Conservation (phyloP, 2,329 filamentous ascomycete genomes). For the Penicillium sp. region DNA sequence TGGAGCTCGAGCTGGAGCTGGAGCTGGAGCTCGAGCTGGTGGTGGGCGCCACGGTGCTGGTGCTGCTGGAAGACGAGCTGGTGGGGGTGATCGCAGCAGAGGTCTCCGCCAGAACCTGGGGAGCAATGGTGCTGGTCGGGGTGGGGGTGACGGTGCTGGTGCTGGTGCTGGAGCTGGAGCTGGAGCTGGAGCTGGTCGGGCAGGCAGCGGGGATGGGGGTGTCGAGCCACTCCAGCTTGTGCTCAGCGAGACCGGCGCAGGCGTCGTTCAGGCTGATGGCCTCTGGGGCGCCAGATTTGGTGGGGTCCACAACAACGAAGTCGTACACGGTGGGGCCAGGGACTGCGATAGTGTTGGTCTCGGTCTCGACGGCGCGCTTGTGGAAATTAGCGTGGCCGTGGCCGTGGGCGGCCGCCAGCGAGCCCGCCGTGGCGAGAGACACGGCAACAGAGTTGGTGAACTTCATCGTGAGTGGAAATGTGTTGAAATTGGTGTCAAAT, state of each 20-base stretch:
- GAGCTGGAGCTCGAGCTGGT: conserved; percentile 22
- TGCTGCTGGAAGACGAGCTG: conserved; percentile 16
- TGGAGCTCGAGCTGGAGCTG: conserved; percentile 22
- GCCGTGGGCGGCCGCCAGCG: conserved; percentile 42
- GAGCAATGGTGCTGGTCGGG: conserved; percentile 30
- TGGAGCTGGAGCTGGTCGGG: conserved; percentile 23
- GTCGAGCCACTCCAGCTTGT: conserved; percentile 61
- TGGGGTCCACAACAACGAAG: conserved; percentile 61
- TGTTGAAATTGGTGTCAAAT: neutral
- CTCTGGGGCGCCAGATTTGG: conserved; percentile 31
- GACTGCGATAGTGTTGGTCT: conserved; percentile 51
- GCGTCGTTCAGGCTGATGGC: conserved; percentile 52
- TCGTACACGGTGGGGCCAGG: conserved; percentile 65
- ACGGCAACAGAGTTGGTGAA: conserved; percentile 35
- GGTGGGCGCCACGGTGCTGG: conserved; percentile 17
- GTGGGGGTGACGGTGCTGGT: conserved; percentile 27
- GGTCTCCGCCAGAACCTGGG: conserved; percentile 51
- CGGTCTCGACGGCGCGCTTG: conserved; percentile 35
- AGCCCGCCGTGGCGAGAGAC: conserved; percentile 42
- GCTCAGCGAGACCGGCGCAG: conserved; percentile 64
- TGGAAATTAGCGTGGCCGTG: conserved; percentile 42
- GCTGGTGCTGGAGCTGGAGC: conserved; percentile 16
- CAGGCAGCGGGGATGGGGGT: conserved; percentile 57
- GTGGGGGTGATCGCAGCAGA: conserved; percentile 37
- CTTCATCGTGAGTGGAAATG: conserved; percentile 34